These are phyloP conservation scores for Quercus lobata DNA, from an alignment of 331 rosid genomes.

Conservation along the genomic window DNA sequence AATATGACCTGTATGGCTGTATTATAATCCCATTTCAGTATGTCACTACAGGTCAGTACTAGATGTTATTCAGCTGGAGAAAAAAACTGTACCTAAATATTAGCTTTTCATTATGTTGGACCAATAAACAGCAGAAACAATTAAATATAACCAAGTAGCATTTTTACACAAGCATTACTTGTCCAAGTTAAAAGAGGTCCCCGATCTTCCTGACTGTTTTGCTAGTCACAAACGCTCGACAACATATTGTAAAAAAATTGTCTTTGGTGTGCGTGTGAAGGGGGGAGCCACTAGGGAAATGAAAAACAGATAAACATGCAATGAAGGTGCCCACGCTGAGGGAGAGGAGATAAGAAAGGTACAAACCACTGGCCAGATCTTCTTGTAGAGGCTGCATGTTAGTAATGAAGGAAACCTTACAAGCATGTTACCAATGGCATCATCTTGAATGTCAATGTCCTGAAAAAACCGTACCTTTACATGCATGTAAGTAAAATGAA, in stretches of 20 bases:
- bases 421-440: constrained; percentile 90
- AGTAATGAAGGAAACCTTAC: constrained; percentile 83
- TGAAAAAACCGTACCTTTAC: constrained; percentile 72
- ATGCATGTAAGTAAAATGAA: constrained; percentile 11
- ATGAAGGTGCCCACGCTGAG: too few species aligned
- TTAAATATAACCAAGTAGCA: background rate
- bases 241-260: background rate
- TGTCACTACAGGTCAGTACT: background rate
- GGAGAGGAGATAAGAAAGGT: constrained; percentile 13
- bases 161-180: background rate
- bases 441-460: constrained; percentile 74
- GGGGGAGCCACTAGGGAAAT: too few species aligned
- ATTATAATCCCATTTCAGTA: constrained; percentile 29
- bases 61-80: background rate
- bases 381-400: constrained; percentile 85
- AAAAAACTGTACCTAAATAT: background rate
- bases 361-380: constrained; percentile 90
- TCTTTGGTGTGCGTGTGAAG: too few species aligned
- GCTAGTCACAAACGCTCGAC: background rate
- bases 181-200: background rate
- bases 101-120: background rate
- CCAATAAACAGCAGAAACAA: background rate
- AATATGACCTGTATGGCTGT: constrained; percentile 61
- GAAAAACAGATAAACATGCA: too few species aligned
- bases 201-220: background rate